Base-by-base conservation (phyloP, 2,329 filamentous ascomycete species). In the Stachybotrys echinatus region DNA sequence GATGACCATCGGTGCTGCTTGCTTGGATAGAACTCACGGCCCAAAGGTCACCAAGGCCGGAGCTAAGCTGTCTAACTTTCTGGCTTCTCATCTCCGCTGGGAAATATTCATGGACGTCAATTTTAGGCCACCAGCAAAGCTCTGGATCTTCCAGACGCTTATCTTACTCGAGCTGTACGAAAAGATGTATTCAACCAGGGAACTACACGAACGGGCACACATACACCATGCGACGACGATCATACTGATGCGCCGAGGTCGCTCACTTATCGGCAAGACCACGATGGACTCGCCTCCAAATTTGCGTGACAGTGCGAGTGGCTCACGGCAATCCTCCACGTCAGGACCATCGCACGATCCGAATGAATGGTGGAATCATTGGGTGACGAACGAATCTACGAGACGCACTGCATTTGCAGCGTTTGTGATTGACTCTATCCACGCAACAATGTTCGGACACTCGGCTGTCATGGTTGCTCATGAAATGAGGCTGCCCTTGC, bases 381-480 rank as follows among this genome's bases (percentile, higher is more conserved):
- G 94, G 94, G 94, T 97, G 60, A 92, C 87, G 12, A 91, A 91
- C 47, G 94, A 99, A 66, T 88, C 92, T 1, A 97, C 92, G 0
- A 80, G 90, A 23, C 83, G 94, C 52, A 89, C 88, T 4, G 94
- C 92, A 0, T 97, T 96, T 70, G 91, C 89, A 1, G 94, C 94
- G 0, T 97, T 97, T 63, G 84, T 96, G 42, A 86, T 97, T 56
- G 94, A 99, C 66, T 95, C 92, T 5, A 95, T 92, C 2, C 94
- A 99, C 67, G 91, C 92, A 1, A 96, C 91, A 23, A 96, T 99
- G 88, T 97, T 97, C 67, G 94, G 92, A 0, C 94, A 97, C 67
- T 94, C 92, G 3, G 92, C 90, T 1, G 91, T 95, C 42, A 96
- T 97, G 92, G 91, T 95, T 7, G 91, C 92, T 3, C 92, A 97